Conservation (phyloP, 805 yeast species). For the Metschnikowia gelsemii region DNA sequence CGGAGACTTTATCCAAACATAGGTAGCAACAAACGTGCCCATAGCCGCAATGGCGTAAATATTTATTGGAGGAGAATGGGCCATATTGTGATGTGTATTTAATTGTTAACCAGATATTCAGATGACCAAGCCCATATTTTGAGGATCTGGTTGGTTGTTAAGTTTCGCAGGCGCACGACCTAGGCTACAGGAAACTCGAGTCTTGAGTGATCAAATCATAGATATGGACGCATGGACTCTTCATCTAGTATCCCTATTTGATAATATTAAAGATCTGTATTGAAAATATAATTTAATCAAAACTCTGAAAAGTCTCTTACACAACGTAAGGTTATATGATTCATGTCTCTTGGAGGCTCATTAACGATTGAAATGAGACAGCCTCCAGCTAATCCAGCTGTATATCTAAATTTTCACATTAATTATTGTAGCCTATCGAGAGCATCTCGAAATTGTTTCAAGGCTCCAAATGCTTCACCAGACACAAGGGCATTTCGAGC, state of each 20-base stretch:
- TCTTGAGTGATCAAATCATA: too few relatives aligned
- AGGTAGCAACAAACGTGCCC: conserved; percentile 41
- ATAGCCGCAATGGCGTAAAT: conserved; percentile 42
- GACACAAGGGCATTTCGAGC: conserved; percentile 67
- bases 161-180: conserved; percentile 17
- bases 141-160: conserved; percentile 20
- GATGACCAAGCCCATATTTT: conserved; percentile 3
- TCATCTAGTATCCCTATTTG: too few relatives aligned
- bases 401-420: not conserved
- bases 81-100: conserved; percentile 13
- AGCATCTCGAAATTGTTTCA: conserved; percentile 50
- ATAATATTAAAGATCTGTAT: too few relatives aligned
- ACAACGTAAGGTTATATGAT: too few relatives aligned
- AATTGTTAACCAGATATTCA: not conserved
- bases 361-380: not conserved
- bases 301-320: not conserved
- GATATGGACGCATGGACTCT: too few relatives aligned
- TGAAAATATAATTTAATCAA: too few relatives aligned
- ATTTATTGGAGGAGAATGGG: conserved; percentile 42
- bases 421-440: not conserved
- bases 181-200: too few relatives aligned
- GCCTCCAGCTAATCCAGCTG: not conserved
- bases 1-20: conserved; percentile 41
- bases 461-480: conserved; percentile 65
- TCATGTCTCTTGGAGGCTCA: not conserved